Evolutionary conservation across 495 filamentous ascomycete species (phyloP).

Genomic region (Podospora pseudoanserina): DNA sequence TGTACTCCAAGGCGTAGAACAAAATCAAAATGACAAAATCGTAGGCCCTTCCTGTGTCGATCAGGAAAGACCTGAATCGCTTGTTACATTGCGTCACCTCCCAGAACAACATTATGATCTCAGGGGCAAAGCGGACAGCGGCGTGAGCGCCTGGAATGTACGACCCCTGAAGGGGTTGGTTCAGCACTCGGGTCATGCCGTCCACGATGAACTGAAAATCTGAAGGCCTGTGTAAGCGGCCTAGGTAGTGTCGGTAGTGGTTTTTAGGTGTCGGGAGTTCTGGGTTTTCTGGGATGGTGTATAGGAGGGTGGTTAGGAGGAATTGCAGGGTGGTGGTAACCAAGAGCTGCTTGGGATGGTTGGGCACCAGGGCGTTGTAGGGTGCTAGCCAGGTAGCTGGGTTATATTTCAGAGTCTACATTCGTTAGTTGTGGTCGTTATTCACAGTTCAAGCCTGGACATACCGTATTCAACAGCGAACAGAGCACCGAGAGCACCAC

Average conservation of each 20-base stretch:
- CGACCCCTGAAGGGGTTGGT: conserved; percentile 87
- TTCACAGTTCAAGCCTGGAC: conserved; percentile 25
- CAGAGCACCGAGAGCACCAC: conserved; percentile 83
- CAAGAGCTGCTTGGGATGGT: conserved; percentile 86
- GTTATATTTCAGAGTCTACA: conserved; percentile 90
- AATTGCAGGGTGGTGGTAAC: conserved; percentile 91
- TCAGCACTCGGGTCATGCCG: conserved; percentile 89
- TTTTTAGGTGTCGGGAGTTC: conserved; percentile 66
- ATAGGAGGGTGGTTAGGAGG: conserved; percentile 81
- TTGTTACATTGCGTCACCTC: conserved; percentile 97
- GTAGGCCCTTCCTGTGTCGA: conserved; percentile 88
- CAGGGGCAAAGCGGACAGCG: conserved; percentile 81
- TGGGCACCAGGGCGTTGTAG: conserved; percentile 90
- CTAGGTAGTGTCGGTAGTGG: conserved; percentile 87
- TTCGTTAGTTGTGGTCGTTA: conserved; percentile 21
- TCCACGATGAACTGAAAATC: conserved; percentile 98
- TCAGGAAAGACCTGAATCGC: conserved; percentile 92
- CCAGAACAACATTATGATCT: conserved; percentile 98
- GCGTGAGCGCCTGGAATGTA: conserved; percentile 87
- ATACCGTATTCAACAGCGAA: conserved; percentile 92
- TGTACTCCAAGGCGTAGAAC: conserved; percentile 89
- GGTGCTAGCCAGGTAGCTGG: conserved; percentile 91
- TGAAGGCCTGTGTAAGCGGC: conserved; percentile 84
- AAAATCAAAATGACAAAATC: conserved; percentile 89
- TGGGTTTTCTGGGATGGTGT: conserved; percentile 80